A percentile compares a stretch with the other conserved stretches of the same genome.
Conservation (phyloP, 2,329 filamentous ascomycete genomes). For the Periconia macrospinosa region DNA sequence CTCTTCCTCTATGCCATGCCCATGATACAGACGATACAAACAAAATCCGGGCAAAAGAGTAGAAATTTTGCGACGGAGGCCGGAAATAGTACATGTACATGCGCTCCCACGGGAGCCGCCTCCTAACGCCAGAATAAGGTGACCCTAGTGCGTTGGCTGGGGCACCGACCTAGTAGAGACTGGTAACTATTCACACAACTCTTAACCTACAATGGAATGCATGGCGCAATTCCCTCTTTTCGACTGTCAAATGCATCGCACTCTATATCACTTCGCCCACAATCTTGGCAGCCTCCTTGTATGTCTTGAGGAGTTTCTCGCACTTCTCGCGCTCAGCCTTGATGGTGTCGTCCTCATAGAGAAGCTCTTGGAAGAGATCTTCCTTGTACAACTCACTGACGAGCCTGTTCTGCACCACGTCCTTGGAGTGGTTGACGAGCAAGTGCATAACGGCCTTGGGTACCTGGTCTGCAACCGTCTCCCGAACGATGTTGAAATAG, state of each 20-base stretch:
- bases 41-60: conserved; percentile 21
- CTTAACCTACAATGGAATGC: conserved; percentile 25
- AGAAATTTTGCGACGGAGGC: conserved; percentile 21
- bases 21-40: not conserved
- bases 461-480: conserved; percentile 97
- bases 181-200: conserved; percentile 24
- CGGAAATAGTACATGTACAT: conserved; percentile 9
- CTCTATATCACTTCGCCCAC: conserved; percentile 79
- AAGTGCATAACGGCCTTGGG: conserved; percentile 99
- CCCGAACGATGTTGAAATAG: conserved; percentile 98
- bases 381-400: conserved; percentile 97
- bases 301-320: conserved; percentile 91
- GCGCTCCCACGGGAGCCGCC: conserved; percentile 17
- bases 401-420: conserved; percentile 94
- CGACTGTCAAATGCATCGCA: conserved; percentile 16
- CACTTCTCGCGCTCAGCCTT: conserved; percentile 99
- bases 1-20: not conserved
- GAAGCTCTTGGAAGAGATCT: conserved; percentile 81
- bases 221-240: conserved; percentile 1
- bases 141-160: not conserved
- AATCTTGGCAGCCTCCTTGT: conserved; percentile 97
- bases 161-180: conserved; percentile 12
- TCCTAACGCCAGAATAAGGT: conserved; percentile 12
- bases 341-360: conserved; percentile 96
- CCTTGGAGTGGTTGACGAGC: conserved; percentile 96